Base-by-base conservation (phyloP, 1,284 basidiomycete species). In the Cryptococcus floricola region DNA sequence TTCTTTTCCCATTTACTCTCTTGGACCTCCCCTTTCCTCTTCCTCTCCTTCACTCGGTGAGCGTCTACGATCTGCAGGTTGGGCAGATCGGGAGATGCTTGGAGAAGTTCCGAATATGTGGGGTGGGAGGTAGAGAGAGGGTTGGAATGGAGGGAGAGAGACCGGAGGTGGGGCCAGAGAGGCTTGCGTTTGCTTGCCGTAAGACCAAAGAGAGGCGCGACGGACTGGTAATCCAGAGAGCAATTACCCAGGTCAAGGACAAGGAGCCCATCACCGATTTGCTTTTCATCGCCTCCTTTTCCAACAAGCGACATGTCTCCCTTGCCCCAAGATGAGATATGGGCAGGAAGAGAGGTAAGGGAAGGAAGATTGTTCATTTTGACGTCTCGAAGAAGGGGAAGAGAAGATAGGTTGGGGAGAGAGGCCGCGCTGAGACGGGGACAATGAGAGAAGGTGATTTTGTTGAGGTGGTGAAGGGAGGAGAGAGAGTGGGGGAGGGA, bases 61-160 rank as follows among this genome's bases (percentile, higher is more conserved):
- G 65, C 58, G 59, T 76, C 74, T 48, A 76, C 66, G 48, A 76
- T 76, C 58, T 74, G 72, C 38, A 76, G 49, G n/a, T 68, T 69
- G 7, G 72, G 72, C 37, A 74, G 42, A 19, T 56, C 60, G 5
- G 50, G n/a, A 2, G 65, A 65, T 7, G 52, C 59, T 54, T 70
- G 70, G 28, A 75, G 56, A 6, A 61, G 57, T 18, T 63, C 66
- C 3, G 62, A 57, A 52, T 76, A 76, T 23, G 66, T 58, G 1
- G 68, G 63, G 48, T 66, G 55, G 27, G 69, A 63, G 27, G 62
- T 56, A 2, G 62, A 50, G 16, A 74, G 56, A 10, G 74, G 74
- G 56, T 76, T 76, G 4, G 69, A 67, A 41, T 66, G 66, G 2
- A 76, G 65, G 2, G 72, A 70, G 14, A 76, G 50, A 13, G 65